phyloP scores from a whole-genome alignment of 2,329 filamentous ascomycete genomes.

The Colletotrichum sp. region DNA sequence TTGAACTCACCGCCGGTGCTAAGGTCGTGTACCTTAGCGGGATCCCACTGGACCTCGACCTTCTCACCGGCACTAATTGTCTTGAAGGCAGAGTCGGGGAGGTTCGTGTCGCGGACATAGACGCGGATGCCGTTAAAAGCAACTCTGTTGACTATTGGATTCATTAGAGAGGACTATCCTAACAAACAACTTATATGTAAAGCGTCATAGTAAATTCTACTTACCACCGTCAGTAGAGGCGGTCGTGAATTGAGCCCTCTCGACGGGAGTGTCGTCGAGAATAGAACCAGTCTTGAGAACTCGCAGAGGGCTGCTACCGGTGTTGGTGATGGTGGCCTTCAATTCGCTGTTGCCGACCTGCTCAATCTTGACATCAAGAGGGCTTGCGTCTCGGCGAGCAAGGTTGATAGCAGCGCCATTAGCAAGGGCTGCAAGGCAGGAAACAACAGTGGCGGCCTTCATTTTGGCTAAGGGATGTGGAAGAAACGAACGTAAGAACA shows the following conservation, averaged over 20 bases:
- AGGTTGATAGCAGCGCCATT: constrained; percentile 35
- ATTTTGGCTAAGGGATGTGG: constrained; percentile 24
- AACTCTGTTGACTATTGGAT: constrained; percentile 38
- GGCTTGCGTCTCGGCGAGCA: constrained; percentile 34
- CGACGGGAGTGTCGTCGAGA: constrained; percentile 49
- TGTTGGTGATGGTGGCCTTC: constrained; percentile 55
- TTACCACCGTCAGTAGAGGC: constrained; percentile 33
- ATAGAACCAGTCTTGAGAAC: constrained; percentile 54
- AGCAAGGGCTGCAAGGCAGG: constrained; percentile 39
- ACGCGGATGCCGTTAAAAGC: constrained; percentile 56
- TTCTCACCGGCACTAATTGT: constrained; percentile 47
- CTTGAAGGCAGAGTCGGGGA: constrained; percentile 50
- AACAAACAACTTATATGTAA: neutral
- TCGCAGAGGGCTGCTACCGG: constrained; percentile 46
- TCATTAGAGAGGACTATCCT: neutral
- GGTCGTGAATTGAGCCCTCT: constrained; percentile 52
- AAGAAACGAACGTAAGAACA: neutral
- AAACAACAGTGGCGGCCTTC: constrained; percentile 40
- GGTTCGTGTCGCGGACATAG: constrained; percentile 42
- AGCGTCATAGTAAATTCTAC: constrained; percentile 16
- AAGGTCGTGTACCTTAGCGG: constrained; percentile 54
- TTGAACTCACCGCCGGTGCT: constrained; percentile 52
- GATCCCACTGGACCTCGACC: constrained; percentile 53
- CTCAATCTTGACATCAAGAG: constrained; percentile 45
- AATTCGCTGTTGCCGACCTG: constrained; percentile 51